Percentiles rank a stretch among this genome's conserved stretches.
Conservation (phyloP, 768 basidiomycete species). For the Lactifluus subvellereus region DNA sequence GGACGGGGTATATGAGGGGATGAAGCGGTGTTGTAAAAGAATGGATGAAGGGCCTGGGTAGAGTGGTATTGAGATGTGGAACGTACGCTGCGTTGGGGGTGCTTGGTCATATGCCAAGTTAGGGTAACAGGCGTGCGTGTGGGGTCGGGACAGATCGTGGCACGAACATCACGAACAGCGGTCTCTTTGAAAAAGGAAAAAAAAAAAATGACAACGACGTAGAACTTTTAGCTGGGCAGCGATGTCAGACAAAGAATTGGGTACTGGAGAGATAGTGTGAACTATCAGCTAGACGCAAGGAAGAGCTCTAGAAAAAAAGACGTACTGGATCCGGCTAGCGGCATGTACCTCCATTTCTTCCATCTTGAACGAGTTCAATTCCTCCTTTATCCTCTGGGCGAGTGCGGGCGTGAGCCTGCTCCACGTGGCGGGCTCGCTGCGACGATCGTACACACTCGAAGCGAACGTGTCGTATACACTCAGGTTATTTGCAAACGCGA, state of each 20-base stretch:
- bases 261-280: constrained; percentile 44
- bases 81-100: constrained; percentile 14
- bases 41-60: not conserved
- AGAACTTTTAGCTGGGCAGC: constrained; percentile 28
- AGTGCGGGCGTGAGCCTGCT: constrained; percentile 91
- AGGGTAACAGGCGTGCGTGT: constrained; percentile 17
- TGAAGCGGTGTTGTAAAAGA: constrained; percentile 8
- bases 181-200: not conserved
- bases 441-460: constrained; percentile 82
- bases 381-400: constrained; percentile 96
- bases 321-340: constrained; percentile 84
- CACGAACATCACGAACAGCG: constrained; percentile 17
- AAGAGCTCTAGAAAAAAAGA: constrained; percentile 8
- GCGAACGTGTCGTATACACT: constrained; percentile 98
- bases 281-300: constrained; percentile 7
- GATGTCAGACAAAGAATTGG: constrained; percentile 76
- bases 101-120: constrained; percentile 10
- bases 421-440: constrained; percentile 96
- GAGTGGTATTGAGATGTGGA: constrained; percentile 15
- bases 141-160: constrained; percentile 21
- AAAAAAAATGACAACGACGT: constrained; percentile 9
- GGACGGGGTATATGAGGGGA: constrained; percentile 26
- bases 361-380: constrained; percentile 98
- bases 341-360: constrained; percentile 99
- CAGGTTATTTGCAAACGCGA: constrained; percentile 87